Base-by-base conservation (phyloP, 148 eudicot genomes). In the Fagopyrum homotropicum region DNA sequence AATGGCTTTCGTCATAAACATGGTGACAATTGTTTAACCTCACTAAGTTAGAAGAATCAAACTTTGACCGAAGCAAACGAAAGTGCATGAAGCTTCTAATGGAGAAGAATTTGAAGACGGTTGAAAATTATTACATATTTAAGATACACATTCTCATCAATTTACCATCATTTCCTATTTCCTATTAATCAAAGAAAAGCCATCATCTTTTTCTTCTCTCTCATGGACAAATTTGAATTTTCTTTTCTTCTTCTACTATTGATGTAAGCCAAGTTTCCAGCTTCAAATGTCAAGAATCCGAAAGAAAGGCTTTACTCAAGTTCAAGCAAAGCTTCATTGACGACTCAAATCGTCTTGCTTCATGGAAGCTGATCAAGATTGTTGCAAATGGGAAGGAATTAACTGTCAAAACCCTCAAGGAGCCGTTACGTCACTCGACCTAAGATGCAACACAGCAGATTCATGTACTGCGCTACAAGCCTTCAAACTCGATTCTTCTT, bases 371-470 rank as follows among this genome's bases (percentile, higher is more conserved):
- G 26, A 35, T 35, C 40, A 47, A 2, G 69, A 75, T 17, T 80
- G 83, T 40, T 83, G 83, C 66, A 19, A 9, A 1, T 83, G 83
- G 81, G 1, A 5, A 16, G 85, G 85, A 47, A 68, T 83, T 0
- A 3, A 48, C 3, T 83, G 83, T 57, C 1, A 83, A 64, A 78
- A 72, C 40, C 10, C 59, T 3, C 72, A 81, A 0, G 72, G 73
- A 19, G 60, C 73, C 15, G 75, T 83, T 9, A 1, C 5, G 26
- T 14, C 16, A 22, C 81, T 83, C 48, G 74, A 83, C 43, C 50
- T 82, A 11, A 46, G 61, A 16, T 76, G 66, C 9, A 5, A 40
- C 11, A 49, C 30, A 29, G 3, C 35, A 29, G 14, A 35, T 45
- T 26, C 45, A 40, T 22, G 40, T 26, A 12, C 45, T 1, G 45